Evolutionary conservation across 306 rosid species (phyloP), one percentile per base, ranked within the genome.

Genomic region (Mimosa pudica): DNA sequence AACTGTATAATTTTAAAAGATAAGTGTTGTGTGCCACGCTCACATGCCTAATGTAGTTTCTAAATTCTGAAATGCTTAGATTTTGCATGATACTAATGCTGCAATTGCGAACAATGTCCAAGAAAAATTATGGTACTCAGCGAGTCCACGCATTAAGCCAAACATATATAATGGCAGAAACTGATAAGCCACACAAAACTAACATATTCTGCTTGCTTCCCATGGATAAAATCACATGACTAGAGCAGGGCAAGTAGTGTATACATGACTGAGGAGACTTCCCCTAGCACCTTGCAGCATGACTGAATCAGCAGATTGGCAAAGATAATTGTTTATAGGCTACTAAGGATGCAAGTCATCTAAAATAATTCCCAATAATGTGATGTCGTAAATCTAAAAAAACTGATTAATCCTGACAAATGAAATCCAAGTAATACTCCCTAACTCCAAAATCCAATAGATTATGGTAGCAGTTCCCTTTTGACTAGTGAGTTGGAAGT

Each of bases 1-100:
- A 41, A 38, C 10, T 69, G 61, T 47, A 67, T 5, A 66, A 62
- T 51, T 14, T 68, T 10, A 47, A 33, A 9, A 12, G 32, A 52
- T 20, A 52, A 33, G 14, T 16, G 4, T 47, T 36, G 6, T 60
- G 49, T 16, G 45, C 49, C 16, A 72, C 12, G 24, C 62, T 76
- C 64, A 36, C 72, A 70, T 70, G 66, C 66, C 73, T 49, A 76
- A 70, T 14, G 42, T 18, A 69, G 72, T 36, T 75, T 70, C 47
- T 67, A 57, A 32, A 60, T 11, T 4, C 30, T 46, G 45, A 73
- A 64, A 63, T 41, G 68, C 33, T 24, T 41, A 51, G 36, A 67
- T 57, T 75, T 62, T 12, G 51, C 8, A 68, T 75, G 30, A 69
- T 48, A 49, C 49, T 67, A 45, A 13, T 33, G 58, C 62, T 30